phyloP scores from a whole-genome alignment of 2,329 filamentous ascomycete genomes.

The Epichloe aotearoae region DNA sequence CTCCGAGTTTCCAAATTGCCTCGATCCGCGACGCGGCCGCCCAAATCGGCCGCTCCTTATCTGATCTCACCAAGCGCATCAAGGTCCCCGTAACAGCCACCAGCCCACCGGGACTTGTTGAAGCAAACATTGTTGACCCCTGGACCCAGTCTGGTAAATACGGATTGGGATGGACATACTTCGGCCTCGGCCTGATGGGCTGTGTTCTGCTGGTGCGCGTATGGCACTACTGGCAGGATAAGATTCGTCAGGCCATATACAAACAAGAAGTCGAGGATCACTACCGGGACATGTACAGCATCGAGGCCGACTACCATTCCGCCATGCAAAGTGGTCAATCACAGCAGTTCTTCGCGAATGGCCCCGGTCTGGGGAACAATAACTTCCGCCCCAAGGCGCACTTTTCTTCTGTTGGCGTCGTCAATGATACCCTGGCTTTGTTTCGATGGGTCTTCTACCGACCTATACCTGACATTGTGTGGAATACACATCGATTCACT shows the following conservation, averaged over 20 bases:
- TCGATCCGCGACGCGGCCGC: conserved; percentile 18
- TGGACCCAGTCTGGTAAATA: conserved; percentile 78
- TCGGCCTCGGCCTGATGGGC: conserved; percentile 59
- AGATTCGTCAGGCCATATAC: conserved; percentile 77
- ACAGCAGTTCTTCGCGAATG: conserved; percentile 64
- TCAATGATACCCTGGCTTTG: conserved; percentile 72
- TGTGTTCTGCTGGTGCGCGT: conserved; percentile 56
- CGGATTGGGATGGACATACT: conserved; percentile 77
- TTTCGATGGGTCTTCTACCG: conserved; percentile 84
- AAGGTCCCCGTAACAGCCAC: conserved; percentile 45
- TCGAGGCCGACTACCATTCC: conserved; percentile 34
- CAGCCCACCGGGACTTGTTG: conserved; percentile 47
- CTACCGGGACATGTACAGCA: conserved; percentile 39
- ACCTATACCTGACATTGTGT: conserved; percentile 60
- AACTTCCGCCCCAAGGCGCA: conserved; percentile 54
- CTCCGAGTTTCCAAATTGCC: conserved; percentile 19
- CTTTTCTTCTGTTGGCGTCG: conserved; percentile 56
- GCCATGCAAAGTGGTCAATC: conserved; percentile 35
- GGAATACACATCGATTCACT: conserved; percentile 55
- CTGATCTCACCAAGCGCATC: conserved; percentile 39
- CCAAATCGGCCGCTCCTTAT: conserved; percentile 21
- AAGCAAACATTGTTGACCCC: conserved; percentile 57
- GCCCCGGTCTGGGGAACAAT: conserved; percentile 40
- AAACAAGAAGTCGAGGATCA: conserved; percentile 66
- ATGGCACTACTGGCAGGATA: conserved; percentile 88